Conservation (phyloP, 208 protist genomes). For the Dictyostelium gargantuum region DNA sequence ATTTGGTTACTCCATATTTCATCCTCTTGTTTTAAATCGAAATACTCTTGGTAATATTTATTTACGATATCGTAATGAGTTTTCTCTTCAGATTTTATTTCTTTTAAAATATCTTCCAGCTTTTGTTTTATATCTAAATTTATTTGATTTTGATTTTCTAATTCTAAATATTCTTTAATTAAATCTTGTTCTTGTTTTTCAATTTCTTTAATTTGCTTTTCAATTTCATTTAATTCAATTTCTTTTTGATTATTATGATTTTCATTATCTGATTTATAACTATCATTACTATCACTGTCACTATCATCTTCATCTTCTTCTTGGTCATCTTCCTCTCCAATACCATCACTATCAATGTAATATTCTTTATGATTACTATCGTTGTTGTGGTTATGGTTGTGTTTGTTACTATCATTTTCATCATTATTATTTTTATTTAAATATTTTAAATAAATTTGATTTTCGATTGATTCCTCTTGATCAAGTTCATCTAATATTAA, state of each 20-base stretch:
- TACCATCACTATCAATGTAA: background rate
- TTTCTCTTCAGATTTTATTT: conserved; percentile 39
- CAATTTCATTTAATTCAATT: background rate
- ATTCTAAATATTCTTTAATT: conserved; percentile 36
- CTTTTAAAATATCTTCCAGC: conserved; percentile 11
- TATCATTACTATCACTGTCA: background rate
- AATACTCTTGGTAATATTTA: conserved; percentile 42
- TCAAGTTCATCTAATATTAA: conserved; percentile 16
- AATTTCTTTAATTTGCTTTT: background rate
- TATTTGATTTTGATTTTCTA: background rate
- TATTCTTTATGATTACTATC: background rate
- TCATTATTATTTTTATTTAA: background rate
- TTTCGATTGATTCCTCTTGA: conserved; percentile 11
- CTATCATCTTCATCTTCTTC: background rate
- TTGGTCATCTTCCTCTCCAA: background rate
- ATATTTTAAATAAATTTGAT: background rate
- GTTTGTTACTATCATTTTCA: background rate
- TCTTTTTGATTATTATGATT: background rate
- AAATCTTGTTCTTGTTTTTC: conserved; percentile 22
- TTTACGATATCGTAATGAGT: conserved; percentile 38
- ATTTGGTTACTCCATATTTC: background rate
- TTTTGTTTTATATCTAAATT: background rate
- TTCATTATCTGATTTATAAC: background rate
- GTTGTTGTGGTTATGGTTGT: background rate
- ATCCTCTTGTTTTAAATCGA: background rate